Percentiles rank a stretch among this genome's conserved stretches.
phyloP scores from a whole-genome alignment of 2,329 filamentous ascomycete species.

The Cercospora brassicicola region DNA sequence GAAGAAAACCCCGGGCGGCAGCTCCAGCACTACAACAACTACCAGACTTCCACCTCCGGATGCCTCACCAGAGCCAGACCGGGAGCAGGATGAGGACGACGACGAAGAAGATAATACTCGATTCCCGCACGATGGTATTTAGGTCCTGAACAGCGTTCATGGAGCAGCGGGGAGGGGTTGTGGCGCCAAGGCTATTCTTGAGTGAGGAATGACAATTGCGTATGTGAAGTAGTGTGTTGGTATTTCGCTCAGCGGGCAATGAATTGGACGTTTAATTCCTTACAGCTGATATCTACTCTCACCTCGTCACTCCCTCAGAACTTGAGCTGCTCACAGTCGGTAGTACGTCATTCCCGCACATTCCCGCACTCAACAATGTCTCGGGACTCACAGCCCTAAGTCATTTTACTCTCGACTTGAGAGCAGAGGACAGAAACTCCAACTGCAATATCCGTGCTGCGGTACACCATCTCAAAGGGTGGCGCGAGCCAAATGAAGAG shows the following conservation, averaged over 20 bases:
- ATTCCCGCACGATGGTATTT: background rate
- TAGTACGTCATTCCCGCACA: too few species aligned
- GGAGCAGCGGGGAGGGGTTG: background rate
- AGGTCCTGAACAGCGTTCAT: background rate
- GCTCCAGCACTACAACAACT: background rate
- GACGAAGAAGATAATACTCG: background rate
- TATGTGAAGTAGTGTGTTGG: background rate
- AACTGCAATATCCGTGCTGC: background rate
- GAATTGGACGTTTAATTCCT: too few species aligned
- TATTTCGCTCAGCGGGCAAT: too few species aligned
- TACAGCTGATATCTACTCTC: too few species aligned
- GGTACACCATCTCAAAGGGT: background rate
- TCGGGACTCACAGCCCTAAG: background rate
- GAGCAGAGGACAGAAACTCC: background rate
- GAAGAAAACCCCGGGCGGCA: background rate
- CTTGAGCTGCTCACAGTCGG: too few species aligned
- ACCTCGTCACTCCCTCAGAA: too few species aligned
- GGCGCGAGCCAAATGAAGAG: too few species aligned
- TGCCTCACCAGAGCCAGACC: background rate
- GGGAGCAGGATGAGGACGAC: background rate
- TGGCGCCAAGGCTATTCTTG: too few species aligned
- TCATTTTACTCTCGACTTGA: background rate
- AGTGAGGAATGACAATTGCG: background rate
- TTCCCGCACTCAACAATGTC: background rate
- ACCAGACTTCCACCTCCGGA: background rate